Conservation (phyloP, 2,329 filamentous ascomycete genomes). For the Sclerotinia nivalis region DNA sequence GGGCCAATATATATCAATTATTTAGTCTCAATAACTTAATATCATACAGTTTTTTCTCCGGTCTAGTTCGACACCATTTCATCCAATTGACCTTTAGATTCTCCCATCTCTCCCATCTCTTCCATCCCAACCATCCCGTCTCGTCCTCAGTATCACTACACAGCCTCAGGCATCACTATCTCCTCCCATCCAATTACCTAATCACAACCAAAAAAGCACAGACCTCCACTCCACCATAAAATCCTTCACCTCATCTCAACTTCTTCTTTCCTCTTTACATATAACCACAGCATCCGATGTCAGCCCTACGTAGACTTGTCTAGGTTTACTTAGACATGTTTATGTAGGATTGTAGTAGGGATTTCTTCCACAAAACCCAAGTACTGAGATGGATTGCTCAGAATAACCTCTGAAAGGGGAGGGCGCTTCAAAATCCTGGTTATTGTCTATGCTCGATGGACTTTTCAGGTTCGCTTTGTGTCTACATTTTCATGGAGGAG, state of each 20-base stretch:
- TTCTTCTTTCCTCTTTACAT: constrained; percentile 19
- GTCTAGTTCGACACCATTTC: background rate
- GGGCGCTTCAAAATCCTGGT: constrained; percentile 20
- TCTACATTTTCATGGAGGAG: background rate
- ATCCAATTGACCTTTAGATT: background rate
- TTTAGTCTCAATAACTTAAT: background rate
- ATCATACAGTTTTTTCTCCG: background rate
- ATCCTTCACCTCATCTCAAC: constrained; percentile 13
- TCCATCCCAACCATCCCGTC: too few relatives aligned
- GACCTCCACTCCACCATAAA: constrained; percentile 9
- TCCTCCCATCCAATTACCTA: background rate
- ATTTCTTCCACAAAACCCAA: background rate
- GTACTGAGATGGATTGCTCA: constrained; percentile 20
- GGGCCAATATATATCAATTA: background rate
- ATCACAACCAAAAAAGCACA: background rate
- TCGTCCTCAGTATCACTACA: too few relatives aligned
- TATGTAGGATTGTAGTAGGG: constrained; percentile 14
- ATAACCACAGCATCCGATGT: constrained; percentile 19
- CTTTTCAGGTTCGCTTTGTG: constrained; percentile 21
- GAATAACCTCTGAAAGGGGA: background rate
- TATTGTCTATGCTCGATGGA: constrained; percentile 19
- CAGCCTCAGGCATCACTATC: background rate
- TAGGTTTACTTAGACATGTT: background rate
- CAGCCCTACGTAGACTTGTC: background rate
- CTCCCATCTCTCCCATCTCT: background rate